Base-by-base conservation (phyloP, 225 moss, liverwort and hornwort genomes). In the Sphagnum contortum region DNA sequence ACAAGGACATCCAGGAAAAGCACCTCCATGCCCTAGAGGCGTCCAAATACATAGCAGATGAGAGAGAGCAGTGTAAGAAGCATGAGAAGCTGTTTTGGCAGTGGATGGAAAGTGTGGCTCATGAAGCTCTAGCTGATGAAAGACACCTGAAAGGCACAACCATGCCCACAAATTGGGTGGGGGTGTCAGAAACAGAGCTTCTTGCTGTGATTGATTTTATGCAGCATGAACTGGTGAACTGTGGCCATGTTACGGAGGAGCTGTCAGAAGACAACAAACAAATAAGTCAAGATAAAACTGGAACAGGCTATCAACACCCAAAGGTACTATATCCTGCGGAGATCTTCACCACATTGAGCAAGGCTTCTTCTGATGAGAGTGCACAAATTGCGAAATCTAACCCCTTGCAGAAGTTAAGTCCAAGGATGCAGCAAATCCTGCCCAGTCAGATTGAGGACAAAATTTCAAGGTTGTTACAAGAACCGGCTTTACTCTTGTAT, bases 31-130 rank as follows among this genome's bases (percentile, higher is more conserved):
- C 78, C 9, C 72, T 92, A 4, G 73, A 83, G 47, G 76, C 72
- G 29, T 69, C 73, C 3, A 85, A 73, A 49, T 63, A 64, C 8
- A 73, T 82, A 9, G 70, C 72, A 11, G 53, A 76, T 56, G 81
- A 85, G 68, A 71, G 63, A 9, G 57, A 61, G 48, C 70, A 60
- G 12, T 88, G 80, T 11, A 69, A 76, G 9, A 67, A 64, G 53
- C 89, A 89, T 51, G 84, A 83, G 61, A 69, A 57, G 5, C 65
- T 70, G 5, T 89, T 92, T 47, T 89, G 89, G 91, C 74, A 78
- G 63, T 92, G 91, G 91, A 83, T 92, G 87, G 71, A 75, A 48
- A 80, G 74, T 49, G 80, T 91, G 49, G 74, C 68, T 11, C 53
- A 64, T 48, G 80, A 83, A 70, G 79, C 67, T 57, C 67, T 76